phyloP scores from a whole-genome alignment of 2,329 filamentous ascomycete genomes.

The Neurospora sp. region DNA sequence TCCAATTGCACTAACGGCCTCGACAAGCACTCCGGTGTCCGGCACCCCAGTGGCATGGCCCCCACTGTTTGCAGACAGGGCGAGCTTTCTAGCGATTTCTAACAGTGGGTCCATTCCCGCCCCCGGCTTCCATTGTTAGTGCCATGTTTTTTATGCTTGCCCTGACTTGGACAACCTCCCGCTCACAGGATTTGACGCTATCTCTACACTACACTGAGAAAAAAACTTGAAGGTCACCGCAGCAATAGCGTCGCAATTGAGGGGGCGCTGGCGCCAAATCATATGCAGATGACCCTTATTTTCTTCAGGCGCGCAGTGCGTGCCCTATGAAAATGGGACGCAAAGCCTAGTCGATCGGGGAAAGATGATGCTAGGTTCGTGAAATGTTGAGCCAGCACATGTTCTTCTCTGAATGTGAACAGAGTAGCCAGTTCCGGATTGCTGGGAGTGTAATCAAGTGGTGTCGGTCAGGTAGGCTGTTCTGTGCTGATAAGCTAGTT shows the following conservation, averaged over 20 bases:
- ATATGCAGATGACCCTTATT: not conserved
- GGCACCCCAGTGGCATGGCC: not conserved
- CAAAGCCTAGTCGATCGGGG: not conserved
- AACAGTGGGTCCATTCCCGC: not conserved
- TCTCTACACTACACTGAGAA: not conserved
- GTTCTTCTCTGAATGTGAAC: not conserved
- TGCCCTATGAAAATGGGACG: not conserved
- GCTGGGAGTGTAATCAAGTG: not conserved
- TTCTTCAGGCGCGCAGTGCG: not conserved
- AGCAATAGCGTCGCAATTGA: not conserved
- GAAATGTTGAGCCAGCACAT: not conserved
- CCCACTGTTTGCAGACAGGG: not conserved
- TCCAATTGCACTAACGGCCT: not conserved
- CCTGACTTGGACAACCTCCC: not conserved
- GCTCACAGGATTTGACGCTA: not conserved
- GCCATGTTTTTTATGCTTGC: not conserved
- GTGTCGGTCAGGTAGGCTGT: not conserved
- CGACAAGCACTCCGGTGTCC: not conserved
- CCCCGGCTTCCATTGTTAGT: not conserved
- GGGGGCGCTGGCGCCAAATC: not conserved
- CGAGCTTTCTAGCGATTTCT: not conserved
- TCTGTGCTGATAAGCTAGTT: not conserved
- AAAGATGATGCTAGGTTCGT: not conserved
- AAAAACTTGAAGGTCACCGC: not conserved
- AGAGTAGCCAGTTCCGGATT: not conserved